Evolutionary conservation across 2,329 filamentous ascomycete species (phyloP), one percentile per base, ranked within the genome.

Genomic region (Stagonosporopsis cucurbitacearum): DNA sequence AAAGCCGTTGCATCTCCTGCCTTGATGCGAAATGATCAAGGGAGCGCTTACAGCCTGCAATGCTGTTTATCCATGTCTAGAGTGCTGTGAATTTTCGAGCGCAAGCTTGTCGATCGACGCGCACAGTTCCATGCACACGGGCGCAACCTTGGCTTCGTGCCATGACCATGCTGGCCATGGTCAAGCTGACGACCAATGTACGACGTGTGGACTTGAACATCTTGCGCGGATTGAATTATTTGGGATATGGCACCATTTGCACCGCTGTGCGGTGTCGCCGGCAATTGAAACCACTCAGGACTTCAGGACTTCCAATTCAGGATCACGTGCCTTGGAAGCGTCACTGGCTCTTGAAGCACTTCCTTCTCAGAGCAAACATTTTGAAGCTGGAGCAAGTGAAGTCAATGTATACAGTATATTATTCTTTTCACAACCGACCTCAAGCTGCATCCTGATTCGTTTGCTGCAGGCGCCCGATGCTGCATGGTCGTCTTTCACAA

Each of bases 401-500:
- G 22, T 20, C 4, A n/a, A 23, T 33, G n/a, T 33, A 9, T 20
- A n/a, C n/a, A 22, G 15, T 44, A 6, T n/a, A 7, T 32, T 2
- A 25, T 1, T 17, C n/a, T n/a, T n/a, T n/a, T n/a, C n/a, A 13
- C 20, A 6, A 35, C 28, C 15, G 20, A 13, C 22, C 19, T 40
- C 25, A 8, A 17, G 3, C n/a, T 39, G 30, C 28, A 46, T 19
- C 11, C 40, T 22, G 39, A 46, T 47, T 47, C 46, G 36, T 53
- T 45, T 54, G 33, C 40, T 55, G 54, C 49, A 56, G 42, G 42
- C 30, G 32, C 23, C 25, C 39, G 36, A 40, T 40, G 25, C 70
- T 56, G 68, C 69, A 66, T 54, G 22, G n/a, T 22, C 8, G 8
- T 4, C 35, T 37, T 37, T 37, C 35, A 37, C 35, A 37, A 37